Percentiles rank a stretch among this genome's conserved stretches.
Evolutionary conservation across 2,329 filamentous ascomycete species (phyloP).

Genomic region (Cordyceps militaris): DNA sequence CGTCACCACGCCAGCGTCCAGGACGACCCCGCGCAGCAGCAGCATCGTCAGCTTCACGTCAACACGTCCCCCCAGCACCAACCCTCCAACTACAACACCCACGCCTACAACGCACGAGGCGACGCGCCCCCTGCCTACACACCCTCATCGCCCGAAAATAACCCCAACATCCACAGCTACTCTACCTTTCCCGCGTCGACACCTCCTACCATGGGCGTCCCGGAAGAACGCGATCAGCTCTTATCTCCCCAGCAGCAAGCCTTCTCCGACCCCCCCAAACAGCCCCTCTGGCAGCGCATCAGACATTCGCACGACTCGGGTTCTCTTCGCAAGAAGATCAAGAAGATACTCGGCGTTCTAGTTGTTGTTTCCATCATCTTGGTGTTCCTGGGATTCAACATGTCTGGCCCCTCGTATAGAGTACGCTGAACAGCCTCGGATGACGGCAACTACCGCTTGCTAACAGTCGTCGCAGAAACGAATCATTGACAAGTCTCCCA

Average conservation of each 20-base stretch:
- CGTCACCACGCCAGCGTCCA: slow-evolving; percentile 16
- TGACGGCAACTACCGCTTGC: background rate
- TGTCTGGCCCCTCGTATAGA: slow-evolving; percentile 18
- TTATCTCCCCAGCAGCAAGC: slow-evolving; percentile 42
- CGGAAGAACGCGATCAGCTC: slow-evolving; percentile 36
- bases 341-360: slow-evolving; percentile 25
- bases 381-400: slow-evolving; percentile 21
- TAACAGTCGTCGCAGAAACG: slow-evolving; percentile 17
- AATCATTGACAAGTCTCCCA: slow-evolving; percentile 20
- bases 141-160: slow-evolving; percentile 26
- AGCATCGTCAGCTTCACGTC: slow-evolving; percentile 2
- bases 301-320: slow-evolving; percentile 18
- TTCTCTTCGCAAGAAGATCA: slow-evolving; percentile 22
- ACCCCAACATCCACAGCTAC: slow-evolving; percentile 36
- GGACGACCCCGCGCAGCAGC: slow-evolving; percentile 12
- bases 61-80: slow-evolving; percentile 1
- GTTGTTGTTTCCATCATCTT: slow-evolving; percentile 28
- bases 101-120: slow-evolving; percentile 18
- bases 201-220: slow-evolving; percentile 32
- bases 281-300: slow-evolving; percentile 25
- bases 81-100: background rate
- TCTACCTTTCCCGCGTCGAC: slow-evolving; percentile 33
- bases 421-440: slow-evolving; percentile 21
- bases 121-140: slow-evolving; percentile 45
- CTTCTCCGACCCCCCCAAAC: slow-evolving; percentile 24